A percentile compares a stretch with the other conserved stretches of the same genome.
Evolutionary conservation across 257 asterid genomes (phyloP).

Genomic region (Verbena officinalis): DNA sequence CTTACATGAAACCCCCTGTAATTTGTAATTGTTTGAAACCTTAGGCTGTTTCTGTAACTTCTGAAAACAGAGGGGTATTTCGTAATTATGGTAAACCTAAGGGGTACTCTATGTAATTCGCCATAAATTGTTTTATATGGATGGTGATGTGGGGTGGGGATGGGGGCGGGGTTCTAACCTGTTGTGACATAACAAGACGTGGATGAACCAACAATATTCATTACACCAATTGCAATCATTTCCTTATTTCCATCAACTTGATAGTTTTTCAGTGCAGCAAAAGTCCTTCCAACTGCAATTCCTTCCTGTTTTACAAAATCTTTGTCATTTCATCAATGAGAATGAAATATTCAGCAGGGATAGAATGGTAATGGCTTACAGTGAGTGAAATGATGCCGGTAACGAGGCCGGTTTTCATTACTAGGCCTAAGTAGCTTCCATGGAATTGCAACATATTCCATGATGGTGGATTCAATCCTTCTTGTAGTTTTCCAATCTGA

Average conservation of each 20-base stretch:
- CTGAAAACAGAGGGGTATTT: too few relatives aligned
- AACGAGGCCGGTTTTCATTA: constrained; percentile 64
- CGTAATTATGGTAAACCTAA: too few relatives aligned
- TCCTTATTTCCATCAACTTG: constrained; percentile 88
- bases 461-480: constrained; percentile 80
- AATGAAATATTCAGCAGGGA: too few relatives aligned
- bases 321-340: too few relatives aligned
- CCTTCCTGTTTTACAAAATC: constrained; percentile 57
- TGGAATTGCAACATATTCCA: constrained; percentile 72
- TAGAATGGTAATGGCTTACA: constrained; percentile 36
- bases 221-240: constrained; percentile 79
- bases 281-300: constrained; percentile 82
- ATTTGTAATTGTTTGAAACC: too few relatives aligned
- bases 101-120: too few relatives aligned
- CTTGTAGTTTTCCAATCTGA: constrained; percentile 66
- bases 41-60: too few relatives aligned
- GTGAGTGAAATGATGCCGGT: constrained; percentile 82
- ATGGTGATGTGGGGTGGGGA: too few relatives aligned
- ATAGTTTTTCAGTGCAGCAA: constrained; percentile 75
- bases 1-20: too few relatives aligned
- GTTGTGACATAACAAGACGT: constrained; percentile 81
- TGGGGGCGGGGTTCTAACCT: too few relatives aligned
- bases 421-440: constrained; percentile 60
- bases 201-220: constrained; percentile 75
- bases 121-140: too few relatives aligned